Base-by-base conservation (phyloP, 2,329 filamentous ascomycete species). In the Botryotinia globosa region DNA sequence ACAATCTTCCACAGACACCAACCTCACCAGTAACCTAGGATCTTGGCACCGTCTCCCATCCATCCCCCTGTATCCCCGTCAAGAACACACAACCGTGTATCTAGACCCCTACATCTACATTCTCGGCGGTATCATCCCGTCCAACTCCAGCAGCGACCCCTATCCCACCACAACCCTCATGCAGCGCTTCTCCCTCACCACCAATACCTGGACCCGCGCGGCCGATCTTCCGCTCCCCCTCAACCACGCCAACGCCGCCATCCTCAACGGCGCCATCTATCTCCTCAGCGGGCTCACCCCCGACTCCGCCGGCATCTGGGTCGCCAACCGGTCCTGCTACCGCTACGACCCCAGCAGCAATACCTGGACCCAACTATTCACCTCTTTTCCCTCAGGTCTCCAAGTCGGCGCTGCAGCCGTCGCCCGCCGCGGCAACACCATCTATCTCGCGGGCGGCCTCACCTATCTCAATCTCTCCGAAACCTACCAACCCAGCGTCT, bases 361-460 rank as follows among this genome's bases (percentile, higher is more conserved):
- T 18, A 66, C 18, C 14, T 48, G 62, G 65, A n/a, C 66, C 16
- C 12, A 45, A 48, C 34, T 51, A 2, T 75, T 4, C 76, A 78
- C 4, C 83, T 22, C 71, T 42, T 18, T 58, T 78, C 48, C 48
- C 25, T 5, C n/a, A 1, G 80, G 78, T 0, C 73, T 77, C 0
- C 75, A 77, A 61, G 74, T 77, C 25, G 83, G 82, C 0, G 81
- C 80, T 68, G 80, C 83, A 0, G 78, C 79, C 0, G 71, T 83
- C 0, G 80, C 79, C 2, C 80, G 83, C 1, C 71, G 78, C 9
- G 78, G 76, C 2, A 72, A 76, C 4, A 79, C 72, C 0, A 79
- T 84, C 7, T 82, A 81, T 67, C 76, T 85, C 2, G 83, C 81
- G 1, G 83, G 83, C 4, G 83, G 83, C 0, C 77, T 83, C 75